Evolutionary conservation across 2,329 filamentous ascomycete species (phyloP), one percentile per base, ranked within the genome.

Genomic region (Colletotrichum chrysophilum): DNA sequence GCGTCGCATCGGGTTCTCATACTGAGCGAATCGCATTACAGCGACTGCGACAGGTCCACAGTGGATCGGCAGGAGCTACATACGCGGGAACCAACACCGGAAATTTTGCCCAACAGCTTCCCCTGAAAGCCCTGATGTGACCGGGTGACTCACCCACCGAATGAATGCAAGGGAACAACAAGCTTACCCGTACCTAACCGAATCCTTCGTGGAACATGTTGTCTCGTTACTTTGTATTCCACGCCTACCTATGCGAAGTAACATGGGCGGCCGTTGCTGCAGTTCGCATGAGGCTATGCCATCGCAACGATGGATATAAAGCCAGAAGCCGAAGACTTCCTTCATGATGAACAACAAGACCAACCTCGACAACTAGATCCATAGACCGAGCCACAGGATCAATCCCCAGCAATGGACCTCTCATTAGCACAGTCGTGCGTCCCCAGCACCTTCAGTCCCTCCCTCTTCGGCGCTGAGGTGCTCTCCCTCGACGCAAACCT

Each of bases 391-490:
- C n/a, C 10, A 52, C 10, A 52, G 5, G 43, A 21, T 52, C n/a
- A 66, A 52, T 4, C 5, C 2, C 26, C 52, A 14, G 26, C 48
- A 16, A 71, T 71, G 70, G 32, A n/a, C 12, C 24, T 71, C 7
- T 34, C 62, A 16, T 7, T 71, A 9, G 62, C 62, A 21, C 60
- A 71, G 3, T 24, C 26, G 28, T 71, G 70, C 34, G 61, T 24
- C 4, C 24, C 62, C 18, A 36, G 30, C 32, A 21, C n/a, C 3
- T 71, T 67, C 52, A 21, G 26, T 16, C 61, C 61, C 3, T 38
- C 21, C 5, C 21, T 77, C 10, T 79, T 76, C 21, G 78, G 79
- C 7, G 71, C 71, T 5, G 32, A 76, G 7, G 34, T 79, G 8
- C 67, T 78, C 5, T 66, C 69, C 7, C 24, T 80, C 36, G 48